These are phyloP conservation scores for Ramularia endophylla DNA, from an alignment of 2,329 filamentous ascomycete species.

Conservation along the genomic window DNA sequence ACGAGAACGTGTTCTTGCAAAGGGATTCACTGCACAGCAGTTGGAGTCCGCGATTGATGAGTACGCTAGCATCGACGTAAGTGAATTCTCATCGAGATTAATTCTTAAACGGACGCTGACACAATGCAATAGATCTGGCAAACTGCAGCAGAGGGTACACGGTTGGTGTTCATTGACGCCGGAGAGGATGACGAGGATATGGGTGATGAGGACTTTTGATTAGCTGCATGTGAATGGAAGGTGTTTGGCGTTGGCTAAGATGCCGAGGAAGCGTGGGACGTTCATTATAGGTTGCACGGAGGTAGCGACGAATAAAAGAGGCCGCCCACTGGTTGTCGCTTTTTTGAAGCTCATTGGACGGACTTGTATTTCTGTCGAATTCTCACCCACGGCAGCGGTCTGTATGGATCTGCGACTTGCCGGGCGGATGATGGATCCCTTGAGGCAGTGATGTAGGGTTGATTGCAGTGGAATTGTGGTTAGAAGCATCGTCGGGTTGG, in stretches of 20 bases:
- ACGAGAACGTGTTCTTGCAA: slow-evolving; percentile 84
- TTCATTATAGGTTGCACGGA: background rate
- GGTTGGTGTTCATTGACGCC: slow-evolving; percentile 50
- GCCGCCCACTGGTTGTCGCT: slow-evolving; percentile 11
- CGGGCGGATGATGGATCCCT: background rate
- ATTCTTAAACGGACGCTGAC: slow-evolving; percentile 27
- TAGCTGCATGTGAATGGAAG: slow-evolving; percentile 6
- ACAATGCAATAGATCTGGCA: slow-evolving; percentile 44
- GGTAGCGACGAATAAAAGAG: slow-evolving; percentile 14
- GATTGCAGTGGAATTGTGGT: too few species aligned
- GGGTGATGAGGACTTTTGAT: slow-evolving; percentile 29
- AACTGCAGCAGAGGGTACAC: slow-evolving; percentile 48
- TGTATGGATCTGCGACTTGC: background rate
- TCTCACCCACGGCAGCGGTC: too few species aligned
- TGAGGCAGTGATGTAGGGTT: too few species aligned
- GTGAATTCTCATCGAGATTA: slow-evolving; percentile 35
- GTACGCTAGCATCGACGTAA: slow-evolving; percentile 83
- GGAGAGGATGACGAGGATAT: slow-evolving; percentile 39
- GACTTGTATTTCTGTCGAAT: background rate
- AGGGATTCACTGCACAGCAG: slow-evolving; percentile 95
- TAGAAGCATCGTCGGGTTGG: too few species aligned
- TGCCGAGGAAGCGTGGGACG: background rate
- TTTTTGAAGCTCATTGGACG: slow-evolving; percentile 7
- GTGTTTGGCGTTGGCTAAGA: slow-evolving; percentile 11
- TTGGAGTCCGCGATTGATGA: slow-evolving; percentile 81